A percentile compares a stretch with the other conserved stretches of the same genome.
phyloP scores from a whole-genome alignment of 192 early-diverging fungal genomes.

The Pilobolus umbonatus region DNA sequence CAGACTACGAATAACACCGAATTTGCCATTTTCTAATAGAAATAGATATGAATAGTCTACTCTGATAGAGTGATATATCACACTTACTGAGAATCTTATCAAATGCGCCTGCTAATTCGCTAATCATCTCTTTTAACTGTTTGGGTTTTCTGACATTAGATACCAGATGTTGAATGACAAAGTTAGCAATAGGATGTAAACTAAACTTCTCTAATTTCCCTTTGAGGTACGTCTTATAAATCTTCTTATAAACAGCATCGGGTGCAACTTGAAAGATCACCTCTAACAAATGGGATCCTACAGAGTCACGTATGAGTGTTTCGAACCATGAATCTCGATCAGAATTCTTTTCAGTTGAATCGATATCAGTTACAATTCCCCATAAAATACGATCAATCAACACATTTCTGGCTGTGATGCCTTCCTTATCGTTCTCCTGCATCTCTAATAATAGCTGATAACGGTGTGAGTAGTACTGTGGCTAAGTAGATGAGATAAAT shows the following conservation, averaged over 20 bases:
- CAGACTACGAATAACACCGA: constrained; percentile 69
- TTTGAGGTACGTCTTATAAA: constrained; percentile 65
- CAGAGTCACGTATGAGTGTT: constrained; percentile 57
- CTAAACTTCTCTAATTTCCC: constrained; percentile 56
- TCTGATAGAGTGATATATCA: not conserved
- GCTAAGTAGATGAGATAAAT: not conserved
- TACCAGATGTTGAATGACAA: constrained; percentile 79
- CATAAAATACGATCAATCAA: constrained; percentile 53
- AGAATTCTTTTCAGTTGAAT: constrained; percentile 30
- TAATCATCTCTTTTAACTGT: constrained; percentile 62
- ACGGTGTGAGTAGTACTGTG: no score
- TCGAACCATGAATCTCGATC: constrained; percentile 51
- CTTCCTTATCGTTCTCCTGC: constrained; percentile 32
- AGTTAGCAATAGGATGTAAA: constrained; percentile 70
- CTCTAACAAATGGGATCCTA: constrained; percentile 80
- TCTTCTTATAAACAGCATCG: constrained; percentile 49
- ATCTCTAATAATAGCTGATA: constrained; percentile 30
- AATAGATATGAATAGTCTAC: not conserved
- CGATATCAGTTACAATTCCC: constrained; percentile 48
- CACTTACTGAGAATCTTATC: constrained; percentile 56
- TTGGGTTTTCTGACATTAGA: constrained; percentile 50
- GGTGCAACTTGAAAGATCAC: constrained; percentile 56
- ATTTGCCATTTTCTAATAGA: constrained; percentile 41
- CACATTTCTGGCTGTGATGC: constrained; percentile 36
- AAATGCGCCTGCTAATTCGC: constrained; percentile 53